phyloP scores from a whole-genome alignment of 768 basidiomycete species.

The Crepidotus variabilis region DNA sequence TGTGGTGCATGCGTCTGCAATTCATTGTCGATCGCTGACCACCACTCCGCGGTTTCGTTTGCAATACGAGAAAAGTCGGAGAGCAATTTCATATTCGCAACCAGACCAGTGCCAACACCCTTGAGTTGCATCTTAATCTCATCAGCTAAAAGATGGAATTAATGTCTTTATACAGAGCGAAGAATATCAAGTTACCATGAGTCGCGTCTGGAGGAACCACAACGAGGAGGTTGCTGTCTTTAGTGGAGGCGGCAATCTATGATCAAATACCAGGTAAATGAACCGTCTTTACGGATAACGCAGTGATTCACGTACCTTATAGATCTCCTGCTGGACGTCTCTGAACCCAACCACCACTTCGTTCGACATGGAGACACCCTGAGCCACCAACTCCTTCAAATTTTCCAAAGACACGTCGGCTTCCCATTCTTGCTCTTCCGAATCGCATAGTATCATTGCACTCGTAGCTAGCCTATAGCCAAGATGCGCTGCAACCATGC shows the following conservation, averaged over 20 bases:
- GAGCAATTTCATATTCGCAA: constrained; percentile 32
- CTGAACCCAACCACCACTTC: constrained; percentile 22
- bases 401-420: neutral
- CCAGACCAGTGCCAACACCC: constrained; percentile 32
- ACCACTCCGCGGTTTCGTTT: constrained; percentile 27
- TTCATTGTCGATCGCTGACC: constrained; percentile 22
- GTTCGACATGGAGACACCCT: constrained; percentile 22
- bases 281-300: neutral
- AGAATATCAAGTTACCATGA: constrained; percentile 22
- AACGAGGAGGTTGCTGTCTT: constrained; percentile 27
- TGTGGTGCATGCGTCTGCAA: neutral
- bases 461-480: constrained; percentile 12
- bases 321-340: constrained; percentile 32
- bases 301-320: constrained; percentile 21
- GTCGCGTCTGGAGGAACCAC: constrained; percentile 31
- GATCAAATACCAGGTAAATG: neutral
- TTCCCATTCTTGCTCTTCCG: neutral
- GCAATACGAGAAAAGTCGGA: constrained; percentile 25
- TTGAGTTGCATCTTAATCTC: constrained; percentile 29
- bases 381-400: constrained; percentile 21
- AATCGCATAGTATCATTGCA: neutral
- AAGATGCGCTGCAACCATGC: constrained; percentile 25
- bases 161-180: neutral
- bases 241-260: constrained; percentile 35
- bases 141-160: constrained; percentile 16